Base-by-base conservation (phyloP, 768 basidiomycete species). In the Leccinum fibrillosum region DNA sequence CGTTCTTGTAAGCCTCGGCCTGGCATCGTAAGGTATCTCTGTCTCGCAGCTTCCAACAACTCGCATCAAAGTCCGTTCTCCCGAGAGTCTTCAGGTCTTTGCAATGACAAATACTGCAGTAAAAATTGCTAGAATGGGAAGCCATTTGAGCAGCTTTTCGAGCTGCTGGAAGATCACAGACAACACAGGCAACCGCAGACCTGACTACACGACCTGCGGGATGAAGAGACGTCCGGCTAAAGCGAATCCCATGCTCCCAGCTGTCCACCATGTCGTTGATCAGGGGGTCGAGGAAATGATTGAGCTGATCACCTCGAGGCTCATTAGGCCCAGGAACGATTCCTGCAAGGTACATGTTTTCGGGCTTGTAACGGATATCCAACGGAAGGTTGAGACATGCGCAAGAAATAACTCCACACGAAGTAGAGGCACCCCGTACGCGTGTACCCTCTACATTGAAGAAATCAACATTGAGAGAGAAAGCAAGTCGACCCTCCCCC, bases 21-120 rank as follows among this genome's bases (percentile, higher is more conserved):
- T 59, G 48, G 10, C 8, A 2, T n/a, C 8, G 12, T n/a, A 59
- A 37, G 1, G 12, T 26, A 28, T 52, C 32, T 48, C 35, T 48
- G 26, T 51, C 54, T 2, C 11, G 32, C 10, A 55, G 23, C 11
- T 51, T 50, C 52, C 48, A 58, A 5, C 26, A 34, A 42, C 17
- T 42, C 17, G 39, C n/a, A 19, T 42, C 28, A 28, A 42, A 17
- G 15, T 42, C 39, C 3, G 39, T 42, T 42, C 39, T 42, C 8
- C 50, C 39, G 2, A 51, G 35, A 4, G 55, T 55, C 34, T 49
- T 48, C 2, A 30, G 19, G 28, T 55, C 25, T 1, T 19, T 39
- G 37, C 56, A 57, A 10, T 53, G 32, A 37, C 56, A 57, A 11
- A 35, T 19, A 23, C 49, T 51, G 32, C 49, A 45, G 17, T 59